Percentiles rank a stretch among this genome's conserved stretches.
These are phyloP conservation scores for Prunella vulgaris DNA, from an alignment of 257 asterid genomes.

Conservation along the genomic window DNA sequence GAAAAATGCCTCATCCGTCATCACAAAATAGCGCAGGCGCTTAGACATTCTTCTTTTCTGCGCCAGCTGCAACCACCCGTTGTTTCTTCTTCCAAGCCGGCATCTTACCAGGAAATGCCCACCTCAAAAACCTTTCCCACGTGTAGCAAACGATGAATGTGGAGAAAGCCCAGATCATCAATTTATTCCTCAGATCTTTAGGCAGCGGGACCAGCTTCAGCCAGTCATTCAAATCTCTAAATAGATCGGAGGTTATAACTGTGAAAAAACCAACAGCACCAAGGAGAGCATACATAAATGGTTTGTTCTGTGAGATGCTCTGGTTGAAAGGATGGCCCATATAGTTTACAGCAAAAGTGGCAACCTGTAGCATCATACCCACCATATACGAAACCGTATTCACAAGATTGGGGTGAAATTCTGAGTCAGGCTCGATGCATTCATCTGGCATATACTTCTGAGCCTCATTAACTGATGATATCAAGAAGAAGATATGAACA, in stretches of 20 bases:
- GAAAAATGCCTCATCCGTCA: neutral
- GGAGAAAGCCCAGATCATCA: constrained; percentile 68
- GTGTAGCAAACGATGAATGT: constrained; percentile 58
- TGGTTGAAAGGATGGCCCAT: constrained; percentile 99
- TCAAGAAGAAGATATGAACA: constrained; percentile 70
- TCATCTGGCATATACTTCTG: constrained; percentile 94
- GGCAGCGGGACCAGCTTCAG: constrained; percentile 86
- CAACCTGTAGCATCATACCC: constrained; percentile 95
- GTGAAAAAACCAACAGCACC: constrained; percentile 80
- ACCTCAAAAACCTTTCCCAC: constrained; percentile 83
- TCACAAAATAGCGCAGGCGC: neutral
- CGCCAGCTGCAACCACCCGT: constrained; percentile 44
- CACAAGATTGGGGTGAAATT: constrained; percentile 88
- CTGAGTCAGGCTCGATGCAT: constrained; percentile 92
- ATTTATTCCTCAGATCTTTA: constrained; percentile 66
- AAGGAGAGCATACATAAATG: constrained; percentile 60
- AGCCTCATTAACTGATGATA: constrained; percentile 85
- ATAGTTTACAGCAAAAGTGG: constrained; percentile 96
- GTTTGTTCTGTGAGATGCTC: constrained; percentile 82
- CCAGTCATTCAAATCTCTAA: constrained; percentile 82
- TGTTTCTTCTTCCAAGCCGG: constrained; percentile 91
- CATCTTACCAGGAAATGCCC: constrained; percentile 97
- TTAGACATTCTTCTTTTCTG: constrained; percentile 53
- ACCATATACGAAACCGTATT: constrained; percentile 98
- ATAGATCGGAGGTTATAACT: constrained; percentile 72